These are phyloP conservation scores for Platismatia glauca DNA, from an alignment of 495 filamentous ascomycete species.

Conservation along the genomic window DNA sequence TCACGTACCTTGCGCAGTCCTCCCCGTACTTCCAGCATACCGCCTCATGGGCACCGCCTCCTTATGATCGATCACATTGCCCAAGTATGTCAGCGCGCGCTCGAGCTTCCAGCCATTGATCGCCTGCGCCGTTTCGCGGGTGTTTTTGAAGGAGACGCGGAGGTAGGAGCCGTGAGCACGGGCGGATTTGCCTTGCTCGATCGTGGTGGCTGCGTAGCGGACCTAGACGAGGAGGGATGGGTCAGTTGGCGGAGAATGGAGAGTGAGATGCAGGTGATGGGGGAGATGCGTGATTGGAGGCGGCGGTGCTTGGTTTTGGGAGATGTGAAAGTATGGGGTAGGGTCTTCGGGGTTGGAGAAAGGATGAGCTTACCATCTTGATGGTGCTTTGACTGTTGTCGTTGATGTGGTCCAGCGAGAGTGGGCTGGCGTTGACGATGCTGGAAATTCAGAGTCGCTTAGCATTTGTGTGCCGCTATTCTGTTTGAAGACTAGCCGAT, in stretches of 20 bases:
- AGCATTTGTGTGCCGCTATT: conserved; percentile 22
- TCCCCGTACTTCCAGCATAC: conserved; percentile 88
- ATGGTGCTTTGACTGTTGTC: conserved; percentile 10
- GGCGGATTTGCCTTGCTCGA: conserved; percentile 84
- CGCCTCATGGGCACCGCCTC: conserved; percentile 96
- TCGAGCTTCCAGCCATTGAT: conserved; percentile 98
- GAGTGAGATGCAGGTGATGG: background rate
- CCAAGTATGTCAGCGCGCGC: conserved; percentile 88
- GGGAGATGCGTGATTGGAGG: background rate
- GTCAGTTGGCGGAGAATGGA: background rate
- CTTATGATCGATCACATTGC: conserved; percentile 90
- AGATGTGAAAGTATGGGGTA: background rate
- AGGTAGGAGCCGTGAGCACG: conserved; percentile 97
- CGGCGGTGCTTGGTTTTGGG: background rate
- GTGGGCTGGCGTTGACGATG: conserved; percentile 8
- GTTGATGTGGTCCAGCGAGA: conserved; percentile 5
- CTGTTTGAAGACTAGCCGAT: conserved; percentile 10
- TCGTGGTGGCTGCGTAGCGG: conserved; percentile 92
- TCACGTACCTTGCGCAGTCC: conserved; percentile 87
- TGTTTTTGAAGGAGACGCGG: conserved; percentile 99
- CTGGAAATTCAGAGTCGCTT: conserved; percentile 18
- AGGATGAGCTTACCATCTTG: conserved; percentile 45
- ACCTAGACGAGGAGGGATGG: conserved; percentile 48
- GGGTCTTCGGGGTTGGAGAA: too few species aligned
- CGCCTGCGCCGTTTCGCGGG: conserved; percentile 96